Evolutionary conservation across 2,329 filamentous ascomycete species (phyloP).

Genomic region (Ophiostoma perfectum): DNA sequence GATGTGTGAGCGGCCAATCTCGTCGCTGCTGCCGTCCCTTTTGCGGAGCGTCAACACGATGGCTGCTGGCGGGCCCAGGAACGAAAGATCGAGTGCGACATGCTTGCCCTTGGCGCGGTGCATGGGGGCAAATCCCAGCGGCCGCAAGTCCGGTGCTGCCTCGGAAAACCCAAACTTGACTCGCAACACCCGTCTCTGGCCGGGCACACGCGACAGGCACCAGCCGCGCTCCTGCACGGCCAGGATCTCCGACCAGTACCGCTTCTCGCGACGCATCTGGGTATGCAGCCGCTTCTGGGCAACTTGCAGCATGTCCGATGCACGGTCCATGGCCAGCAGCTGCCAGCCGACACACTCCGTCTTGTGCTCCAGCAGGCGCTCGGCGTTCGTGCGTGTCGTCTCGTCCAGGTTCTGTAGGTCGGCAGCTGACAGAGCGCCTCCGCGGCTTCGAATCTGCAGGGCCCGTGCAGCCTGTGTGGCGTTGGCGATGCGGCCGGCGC

Average conservation of each 20-base stretch:
- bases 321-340: constrained; percentile 67
- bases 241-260: constrained; percentile 84
- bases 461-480: constrained; percentile 46
- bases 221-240: constrained; percentile 78
- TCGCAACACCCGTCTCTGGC: constrained; percentile 67
- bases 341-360: constrained; percentile 65
- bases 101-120: constrained; percentile 67
- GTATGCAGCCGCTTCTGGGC: constrained; percentile 67
- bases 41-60: constrained; percentile 19
- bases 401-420: constrained; percentile 34
- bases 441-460: constrained; percentile 14
- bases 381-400: constrained; percentile 25
- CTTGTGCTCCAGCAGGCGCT: constrained; percentile 51
- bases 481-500: constrained; percentile 58
- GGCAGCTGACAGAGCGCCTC: neutral
- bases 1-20: constrained; percentile 12
- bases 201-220: constrained; percentile 73
- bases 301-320: constrained; percentile 66
- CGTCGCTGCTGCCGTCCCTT: neutral
- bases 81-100: constrained; percentile 64
- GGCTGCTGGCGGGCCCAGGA: constrained; percentile 40
- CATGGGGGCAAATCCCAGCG: constrained; percentile 76
- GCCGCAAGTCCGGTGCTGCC: constrained; percentile 54
- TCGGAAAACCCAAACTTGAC: constrained; percentile 89
- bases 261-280: constrained; percentile 73